Conservation (phyloP, 208 protist genomes). For the Porcisia hertigi region DNA sequence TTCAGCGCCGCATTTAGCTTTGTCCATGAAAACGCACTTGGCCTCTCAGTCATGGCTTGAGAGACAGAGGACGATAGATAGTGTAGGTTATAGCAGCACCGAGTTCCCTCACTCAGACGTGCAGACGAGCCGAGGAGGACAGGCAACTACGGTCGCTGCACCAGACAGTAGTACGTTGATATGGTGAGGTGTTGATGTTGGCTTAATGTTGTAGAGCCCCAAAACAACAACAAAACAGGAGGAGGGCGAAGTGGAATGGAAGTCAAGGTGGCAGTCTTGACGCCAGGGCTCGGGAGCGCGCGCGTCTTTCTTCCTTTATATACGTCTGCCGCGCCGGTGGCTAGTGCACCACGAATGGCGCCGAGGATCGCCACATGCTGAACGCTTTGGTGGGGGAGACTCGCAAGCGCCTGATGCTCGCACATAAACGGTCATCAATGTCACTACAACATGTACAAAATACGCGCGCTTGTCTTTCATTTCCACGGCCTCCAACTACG, state of each 20-base stretch:
- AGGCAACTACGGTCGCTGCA: not conserved
- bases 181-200: not conserved
- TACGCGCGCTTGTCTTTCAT: not conserved
- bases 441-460: not conserved
- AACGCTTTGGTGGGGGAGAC: not conserved
- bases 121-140: not conserved
- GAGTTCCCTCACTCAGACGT: not conserved
- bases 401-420: not conserved
- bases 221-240: not conserved
- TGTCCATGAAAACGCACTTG: conserved; percentile 3
- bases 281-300: no score
- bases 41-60: not conserved
- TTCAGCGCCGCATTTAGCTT: conserved; percentile 4
- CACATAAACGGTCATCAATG: not conserved
- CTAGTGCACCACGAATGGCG: not conserved
- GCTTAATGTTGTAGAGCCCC: not conserved
- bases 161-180: not conserved
- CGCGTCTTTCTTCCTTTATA: no score
- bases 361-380: not conserved
- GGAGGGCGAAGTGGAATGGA: not conserved
- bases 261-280: not conserved
- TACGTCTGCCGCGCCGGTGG: no score
- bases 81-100: not conserved
- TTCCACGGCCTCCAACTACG: no score
- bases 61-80: not conserved